Evolutionary conservation across 2,329 filamentous ascomycete genomes (phyloP), one percentile per base, ranked within the genome.

Genomic region (Botrytis paeoniae): DNA sequence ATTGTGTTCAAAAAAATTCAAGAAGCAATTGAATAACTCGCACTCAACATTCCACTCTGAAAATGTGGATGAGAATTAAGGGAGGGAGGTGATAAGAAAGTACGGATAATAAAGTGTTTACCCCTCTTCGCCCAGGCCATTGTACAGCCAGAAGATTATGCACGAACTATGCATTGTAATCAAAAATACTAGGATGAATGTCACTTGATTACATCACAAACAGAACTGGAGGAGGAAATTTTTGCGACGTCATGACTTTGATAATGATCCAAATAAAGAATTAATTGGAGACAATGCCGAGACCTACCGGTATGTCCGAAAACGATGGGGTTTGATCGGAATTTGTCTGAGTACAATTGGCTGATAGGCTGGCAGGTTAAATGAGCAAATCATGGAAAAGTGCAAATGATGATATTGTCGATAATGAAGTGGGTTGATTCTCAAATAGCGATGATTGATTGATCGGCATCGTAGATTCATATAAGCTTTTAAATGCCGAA

Each of bases 101-200:
- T 41, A 51, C 10, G 37, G 35, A 39, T 54, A 54, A 29, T 66
- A 41, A 39, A 29, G 16, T 54, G 29, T 29, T 48, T 39, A 68
- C 35, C 48, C 35, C 35, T 68, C 48, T 37, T 39, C 45, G 48
- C 51, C 37, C n/a, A 68, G 35, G 16, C 35, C 48, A 57, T 41
- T 43, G n/a, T 43, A 7, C 48, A 41, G 25, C 35, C 51, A 29
- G n/a, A 25, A 25, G 48, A 57, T 57, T 32, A 68, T 68, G 65
- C 48, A 68, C 32, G 4, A 39, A 18, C 35, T 57, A 68, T 69
- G 65, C 51, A 69, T 69, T 69, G 64, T 68, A 41, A 68, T 68
- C 64, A 32, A 48, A 29, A n/a, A 9, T 18, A 66, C 22, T 10
- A 54, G 43, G 35, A 37, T 48, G 37, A 25, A 68, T 18, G 32